phyloP scores from a whole-genome alignment of 2,329 filamentous ascomycete genomes.

The Colletotrichum sp. region DNA sequence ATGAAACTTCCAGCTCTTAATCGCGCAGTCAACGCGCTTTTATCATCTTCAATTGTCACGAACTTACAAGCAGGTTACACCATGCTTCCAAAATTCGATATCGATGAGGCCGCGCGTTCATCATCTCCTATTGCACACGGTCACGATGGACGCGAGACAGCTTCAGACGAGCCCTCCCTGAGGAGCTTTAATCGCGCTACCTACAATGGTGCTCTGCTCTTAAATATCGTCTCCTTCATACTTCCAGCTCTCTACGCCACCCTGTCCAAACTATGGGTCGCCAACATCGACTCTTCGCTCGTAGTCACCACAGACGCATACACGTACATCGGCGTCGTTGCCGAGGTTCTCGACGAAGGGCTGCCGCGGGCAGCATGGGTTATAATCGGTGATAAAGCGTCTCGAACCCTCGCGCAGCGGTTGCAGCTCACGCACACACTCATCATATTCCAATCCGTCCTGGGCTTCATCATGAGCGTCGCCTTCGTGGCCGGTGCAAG shows the following conservation, averaged over 20 bases:
- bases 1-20: not conserved
- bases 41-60: not conserved
- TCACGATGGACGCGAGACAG: not conserved
- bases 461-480: conserved; percentile 66
- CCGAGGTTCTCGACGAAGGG: conserved; percentile 75
- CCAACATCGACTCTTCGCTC: conserved; percentile 64
- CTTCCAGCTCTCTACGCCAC: conserved; percentile 72
- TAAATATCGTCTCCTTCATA: conserved; percentile 67
- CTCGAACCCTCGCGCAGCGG: conserved; percentile 53
- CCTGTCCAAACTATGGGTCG: conserved; percentile 73
- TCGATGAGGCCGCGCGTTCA: not conserved
- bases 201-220: conserved; percentile 63
- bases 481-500: conserved; percentile 59
- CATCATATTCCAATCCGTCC: conserved; percentile 61
- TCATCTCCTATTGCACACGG: not conserved
- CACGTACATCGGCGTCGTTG: conserved; percentile 71
- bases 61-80: not conserved
- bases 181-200: not conserved
- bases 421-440: conserved; percentile 67
- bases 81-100: conserved; percentile 3
- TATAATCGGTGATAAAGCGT: conserved; percentile 69
- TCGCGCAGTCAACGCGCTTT: not conserved
- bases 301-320: conserved; percentile 70
- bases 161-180: not conserved
- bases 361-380: conserved; percentile 72